Evolutionary conservation across 2,329 filamentous ascomycete species (phyloP), one percentile per base, ranked within the genome.

Genomic region (Cladosporium oxysporum): DNA sequence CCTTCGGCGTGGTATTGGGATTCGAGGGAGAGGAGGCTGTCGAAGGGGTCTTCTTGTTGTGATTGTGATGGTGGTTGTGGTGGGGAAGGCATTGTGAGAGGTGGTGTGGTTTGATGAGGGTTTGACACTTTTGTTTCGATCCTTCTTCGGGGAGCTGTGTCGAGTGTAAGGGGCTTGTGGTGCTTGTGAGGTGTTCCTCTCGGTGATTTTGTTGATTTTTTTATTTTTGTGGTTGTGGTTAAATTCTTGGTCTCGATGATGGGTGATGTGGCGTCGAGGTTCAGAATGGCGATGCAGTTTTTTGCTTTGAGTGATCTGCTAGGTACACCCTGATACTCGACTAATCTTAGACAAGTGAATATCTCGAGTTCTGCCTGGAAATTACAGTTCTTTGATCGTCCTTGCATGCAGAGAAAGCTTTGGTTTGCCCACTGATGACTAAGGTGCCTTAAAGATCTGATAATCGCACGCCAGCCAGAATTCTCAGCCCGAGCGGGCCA

Each of bases 1-100:
- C 95, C 95, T 78, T 94, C 88, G 53, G 86, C 82, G 81, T 97
- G 97, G 81, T 94, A 96, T 65, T 82, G 78, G 67, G 88, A 84
- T 79, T 90, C 87, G 33, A 90, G 79, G 60, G 83, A 82, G 53
- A 89, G 83, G 66, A 89, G 79, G 67, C 80, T 77, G 72, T 87
- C 85, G 69, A 89, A 84, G 63, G 75, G 69, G 63, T 77, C 76
- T 28, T 37, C 29, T 18, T 62, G 26, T 87, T 84, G 62, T 74
- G 69, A 61, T 77, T 75, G 41, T 41, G 7, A 21, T 35, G 10
- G 35, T 11, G 11, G 26, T 14, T 21, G 52, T 31, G 23, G 35
- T 35, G 57, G 33, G 33, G 2, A 14, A 18, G 44, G 14, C 44
- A 50, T 61, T 33, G 26, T 41, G 6, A 31, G 33, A 35, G 1